Conservation (phyloP, 2,329 filamentous ascomycete genomes). For the Trichoderma semiorbis region DNA sequence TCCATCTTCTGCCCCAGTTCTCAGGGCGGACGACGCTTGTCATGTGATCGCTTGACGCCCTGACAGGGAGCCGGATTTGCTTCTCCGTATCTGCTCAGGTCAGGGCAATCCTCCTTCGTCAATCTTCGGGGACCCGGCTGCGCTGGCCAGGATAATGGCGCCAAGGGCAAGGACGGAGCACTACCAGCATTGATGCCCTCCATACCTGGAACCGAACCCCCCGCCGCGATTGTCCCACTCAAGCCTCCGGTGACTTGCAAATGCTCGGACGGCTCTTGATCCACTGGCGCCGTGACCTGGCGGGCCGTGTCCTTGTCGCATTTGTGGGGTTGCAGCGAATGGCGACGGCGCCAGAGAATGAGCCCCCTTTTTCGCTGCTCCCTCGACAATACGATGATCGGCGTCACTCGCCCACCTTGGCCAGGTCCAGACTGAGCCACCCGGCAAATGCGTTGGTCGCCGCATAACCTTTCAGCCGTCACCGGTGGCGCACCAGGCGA, state of each 20-base stretch:
- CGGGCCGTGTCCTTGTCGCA: constrained; percentile 18
- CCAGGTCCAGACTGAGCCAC: constrained; percentile 5
- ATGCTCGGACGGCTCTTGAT: constrained; percentile 16
- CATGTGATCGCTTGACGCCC: constrained; percentile 11
- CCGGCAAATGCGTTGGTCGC: neutral
- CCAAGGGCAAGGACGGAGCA: neutral
- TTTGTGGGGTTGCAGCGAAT: constrained; percentile 17
- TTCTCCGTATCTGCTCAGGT: neutral
- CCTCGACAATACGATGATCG: constrained; percentile 12
- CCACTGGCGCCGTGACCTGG: constrained; percentile 17
- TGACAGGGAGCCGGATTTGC: neutral
- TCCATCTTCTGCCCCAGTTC: neutral
- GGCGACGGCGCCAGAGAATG: constrained; percentile 3
- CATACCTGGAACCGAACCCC: constrained; percentile 17
- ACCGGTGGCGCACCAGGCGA: neutral
- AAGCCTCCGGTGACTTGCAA: constrained; percentile 15
- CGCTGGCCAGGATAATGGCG: neutral
- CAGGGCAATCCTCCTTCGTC: neutral
- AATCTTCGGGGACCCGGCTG: constrained; percentile 11
- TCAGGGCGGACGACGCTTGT: neutral
- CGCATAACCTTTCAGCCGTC: neutral
- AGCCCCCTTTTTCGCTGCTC: constrained; percentile 5
- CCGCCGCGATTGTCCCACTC: constrained; percentile 16
- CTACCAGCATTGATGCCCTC: neutral
- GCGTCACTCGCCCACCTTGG: constrained; percentile 10